phyloP scores from a whole-genome alignment of 805 yeast species.

The Kuraishia floccosa region DNA sequence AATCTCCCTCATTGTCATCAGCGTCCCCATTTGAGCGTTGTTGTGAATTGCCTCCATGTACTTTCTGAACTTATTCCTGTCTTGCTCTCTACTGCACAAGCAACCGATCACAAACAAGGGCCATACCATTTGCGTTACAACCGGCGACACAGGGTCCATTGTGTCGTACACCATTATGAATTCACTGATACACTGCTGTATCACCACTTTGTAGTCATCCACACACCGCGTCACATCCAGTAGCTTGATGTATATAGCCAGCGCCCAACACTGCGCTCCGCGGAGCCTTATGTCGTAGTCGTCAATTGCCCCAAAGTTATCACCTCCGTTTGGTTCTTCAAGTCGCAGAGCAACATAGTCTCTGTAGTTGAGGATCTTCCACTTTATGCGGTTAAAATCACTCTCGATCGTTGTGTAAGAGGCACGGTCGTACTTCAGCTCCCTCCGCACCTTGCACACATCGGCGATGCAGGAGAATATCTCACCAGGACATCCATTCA shows the following conservation, averaged over 20 bases:
- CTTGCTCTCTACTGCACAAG: conserved; percentile 23
- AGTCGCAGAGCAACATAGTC: conserved; percentile 27
- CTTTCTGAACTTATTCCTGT: conserved; percentile 16
- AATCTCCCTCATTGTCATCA: conserved; percentile 27
- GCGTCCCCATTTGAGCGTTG: conserved; percentile 44
- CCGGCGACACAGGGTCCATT: conserved; percentile 32
- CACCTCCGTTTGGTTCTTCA: conserved; percentile 1
- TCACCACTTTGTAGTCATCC: conserved; percentile 12
- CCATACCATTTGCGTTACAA: conserved; percentile 55
- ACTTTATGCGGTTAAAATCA: conserved; percentile 21
- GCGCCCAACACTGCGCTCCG: conserved; percentile 48
- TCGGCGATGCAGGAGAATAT: conserved; percentile 34
- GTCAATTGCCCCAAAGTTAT: conserved; percentile 3
- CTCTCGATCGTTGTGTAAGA: conserved; percentile 1
- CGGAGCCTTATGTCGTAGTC: conserved; percentile 29
- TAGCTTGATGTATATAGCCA: conserved; percentile 22
- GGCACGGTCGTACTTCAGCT: conserved; percentile 9
- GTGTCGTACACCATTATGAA: conserved; percentile 35
- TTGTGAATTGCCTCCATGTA: conserved; percentile 30
- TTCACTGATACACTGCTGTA: conserved; percentile 26
- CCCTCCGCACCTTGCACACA: conserved; percentile 25
- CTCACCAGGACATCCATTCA: conserved; percentile 56
- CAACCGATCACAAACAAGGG: conserved; percentile 42
- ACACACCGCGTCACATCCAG: conserved; percentile 8
- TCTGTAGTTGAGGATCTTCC: conserved; percentile 28